Evolutionary conservation across 257 asterid genomes (phyloP), one percentile per base, ranked within the genome.

Genomic region (Ligustrum vulgare): DNA sequence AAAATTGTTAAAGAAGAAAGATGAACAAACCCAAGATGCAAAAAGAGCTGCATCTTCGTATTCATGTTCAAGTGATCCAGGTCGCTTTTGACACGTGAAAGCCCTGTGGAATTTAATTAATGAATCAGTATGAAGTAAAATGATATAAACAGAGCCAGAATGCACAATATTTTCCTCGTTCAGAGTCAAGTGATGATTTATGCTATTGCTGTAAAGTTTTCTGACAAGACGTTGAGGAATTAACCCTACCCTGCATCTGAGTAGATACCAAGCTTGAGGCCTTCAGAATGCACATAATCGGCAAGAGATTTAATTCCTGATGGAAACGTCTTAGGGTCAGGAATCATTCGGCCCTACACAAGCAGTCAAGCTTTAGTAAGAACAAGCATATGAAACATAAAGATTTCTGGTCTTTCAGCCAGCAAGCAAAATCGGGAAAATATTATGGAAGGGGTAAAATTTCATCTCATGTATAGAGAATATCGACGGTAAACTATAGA

Each of bases 241-340:
- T 66, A 33, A 22, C 47, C 95, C 35, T 89, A 94, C 99, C 99
- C 99, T 78, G 99, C 99, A 86, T 95, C 99, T 35, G 99, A 94
- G 85, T 94, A 94, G 80, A 94, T 88, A 43, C 99, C 98, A 4
- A 94, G 90, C 87, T 93, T 95, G 76, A 95, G 94, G 74, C 96
- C 98, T 86, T 88, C 91, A 8, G 86, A 86, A 77, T 95, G 99
- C 69, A 93, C 91, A 82, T 92, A 91, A 87, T 91, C 98, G 31
- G 99, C 96, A 72, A 93, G 89, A 80, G 89, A 86, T 79, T 93
- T 89, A 71, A 95, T 87, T 80, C 99, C 98, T 0, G 97, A 93
- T 9, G 98, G 96, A 66, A 95, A 95, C 34, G 91, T 73, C 81
- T 89, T 82, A 11, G 90, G 56, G 75, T 90, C 94, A 12, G 96